Percentiles rank a stretch among this genome's conserved stretches.
Conservation (phyloP, 805 yeast genomes). For the Wickerhamiella kurtzmanii region DNA sequence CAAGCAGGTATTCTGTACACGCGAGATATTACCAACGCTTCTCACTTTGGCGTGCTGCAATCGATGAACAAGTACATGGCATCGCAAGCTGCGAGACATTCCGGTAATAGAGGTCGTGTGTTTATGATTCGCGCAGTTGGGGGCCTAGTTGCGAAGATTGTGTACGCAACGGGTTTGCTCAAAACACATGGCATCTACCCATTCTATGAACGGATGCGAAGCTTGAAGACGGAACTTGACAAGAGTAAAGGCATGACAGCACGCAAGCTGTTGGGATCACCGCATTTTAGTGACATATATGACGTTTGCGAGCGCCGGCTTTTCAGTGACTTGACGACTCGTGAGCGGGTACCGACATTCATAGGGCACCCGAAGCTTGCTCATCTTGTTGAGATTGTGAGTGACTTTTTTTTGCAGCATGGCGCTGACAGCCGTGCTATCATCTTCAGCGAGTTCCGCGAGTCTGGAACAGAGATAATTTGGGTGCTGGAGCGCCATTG, state of each 20-base stretch:
- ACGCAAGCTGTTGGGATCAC: constrained; percentile 49
- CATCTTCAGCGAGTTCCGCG: constrained; percentile 77
- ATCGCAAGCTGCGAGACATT: constrained; percentile 14
- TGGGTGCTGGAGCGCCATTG: constrained; percentile 33
- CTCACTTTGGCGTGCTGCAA: constrained; percentile 34
- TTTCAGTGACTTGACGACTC: constrained; percentile 10
- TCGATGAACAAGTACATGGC: constrained; percentile 38
- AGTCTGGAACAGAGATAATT: constrained; percentile 79
- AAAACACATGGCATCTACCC: constrained; percentile 73
- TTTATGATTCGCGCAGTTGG: constrained; percentile 26
- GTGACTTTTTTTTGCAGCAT: constrained; percentile 36
- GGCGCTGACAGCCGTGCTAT: constrained; percentile 49
- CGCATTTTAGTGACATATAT: constrained; percentile 34
- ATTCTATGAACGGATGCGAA: constrained; percentile 52
- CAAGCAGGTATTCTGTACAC: constrained; percentile 49
- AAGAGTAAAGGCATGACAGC: constrained; percentile 28
- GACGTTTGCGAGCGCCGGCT: constrained; percentile 33
- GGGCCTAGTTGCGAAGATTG: constrained; percentile 53
- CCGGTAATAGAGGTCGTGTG: constrained; percentile 12
- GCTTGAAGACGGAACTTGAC: constrained; percentile 28
- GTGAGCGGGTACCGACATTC: constrained; percentile 22
- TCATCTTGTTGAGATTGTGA: constrained; percentile 42
- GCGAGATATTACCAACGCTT: constrained; percentile 44
- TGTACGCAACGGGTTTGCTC: constrained; percentile 38
- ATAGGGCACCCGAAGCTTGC: constrained; percentile 65